Evolutionary conservation across 352 stramenopile genomes (phyloP), one percentile per base, ranked within the genome.

Genomic region (Pythium apleroticum): DNA sequence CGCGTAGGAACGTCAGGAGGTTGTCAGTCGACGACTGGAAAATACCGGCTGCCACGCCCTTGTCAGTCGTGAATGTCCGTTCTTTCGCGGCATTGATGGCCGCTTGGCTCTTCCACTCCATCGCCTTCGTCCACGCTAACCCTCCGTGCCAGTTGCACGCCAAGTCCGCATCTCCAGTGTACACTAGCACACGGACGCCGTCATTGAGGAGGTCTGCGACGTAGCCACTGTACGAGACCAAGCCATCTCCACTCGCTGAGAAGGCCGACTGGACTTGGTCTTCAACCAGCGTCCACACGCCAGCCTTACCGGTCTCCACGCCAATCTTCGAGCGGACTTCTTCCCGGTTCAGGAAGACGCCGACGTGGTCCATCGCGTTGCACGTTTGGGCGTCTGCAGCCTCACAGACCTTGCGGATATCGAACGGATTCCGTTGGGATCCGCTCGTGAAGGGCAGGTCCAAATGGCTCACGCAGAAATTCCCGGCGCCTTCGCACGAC

Each of bases 101-200:
- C 10, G 75, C 72, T 53, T 83, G 75, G 48, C 91, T 84, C 27
- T 65, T 66, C 95, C 95, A 98, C 27, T 96, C 76, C 43, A 98
- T 75, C 22, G 70, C 80, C 11, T 85, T 69, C 9, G 89, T 96
- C 93, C 91, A 98, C 12, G 91, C 91, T 54, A 93, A 50, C 66
- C 97, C 97, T 35, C 93, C 94, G 28, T 96, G 53, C 76, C 96
- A 98, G 66, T 98, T 98, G 75, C 90, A 98, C 63, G 98, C 96
- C 66, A 96, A 97, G 67, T 98, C 95, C n/a, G 88, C 74, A 73
- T 98, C 95, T 57, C 95, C 95, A 25, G 89, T 86, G 76, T 98
- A 98, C 53, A 98, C 91, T 17, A 98, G 77, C 19, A 96, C 88
- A 11, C 72, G 73, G 22, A 81, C 52, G 35, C 41, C 71, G 8